Conservation (phyloP, 495 filamentous ascomycete genomes). For the Glarea lozoyensis region DNA sequence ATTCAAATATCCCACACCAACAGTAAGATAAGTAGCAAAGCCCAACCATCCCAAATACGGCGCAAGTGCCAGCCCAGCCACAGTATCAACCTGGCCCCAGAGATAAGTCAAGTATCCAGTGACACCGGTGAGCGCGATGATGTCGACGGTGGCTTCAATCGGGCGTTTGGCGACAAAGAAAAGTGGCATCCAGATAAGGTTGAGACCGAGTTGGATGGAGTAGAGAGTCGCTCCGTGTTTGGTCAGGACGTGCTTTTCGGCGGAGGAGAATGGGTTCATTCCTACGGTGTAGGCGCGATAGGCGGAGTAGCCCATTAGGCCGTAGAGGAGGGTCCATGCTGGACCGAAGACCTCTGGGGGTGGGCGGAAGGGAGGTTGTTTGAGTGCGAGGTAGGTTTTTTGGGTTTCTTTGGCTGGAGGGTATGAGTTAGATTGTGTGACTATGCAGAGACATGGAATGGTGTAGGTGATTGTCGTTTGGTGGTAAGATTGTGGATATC, state of each 20-base stretch:
- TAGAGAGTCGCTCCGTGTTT: constrained; percentile 67
- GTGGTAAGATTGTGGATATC: too few species aligned
- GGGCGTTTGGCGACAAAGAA: constrained; percentile 72
- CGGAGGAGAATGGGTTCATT: constrained; percentile 34
- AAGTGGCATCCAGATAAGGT: constrained; percentile 87
- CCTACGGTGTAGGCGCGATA: constrained; percentile 56
- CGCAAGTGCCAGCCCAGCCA: constrained; percentile 61
- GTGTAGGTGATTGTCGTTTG: too few species aligned
- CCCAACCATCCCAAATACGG: constrained; percentile 62
- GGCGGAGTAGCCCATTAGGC: constrained; percentile 79
- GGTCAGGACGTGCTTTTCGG: constrained; percentile 22
- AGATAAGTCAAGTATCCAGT: constrained; percentile 61
- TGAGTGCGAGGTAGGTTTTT: constrained; percentile 54
- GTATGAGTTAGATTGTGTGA: constrained; percentile 16
- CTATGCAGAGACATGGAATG: neutral
- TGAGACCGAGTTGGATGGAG: constrained; percentile 73
- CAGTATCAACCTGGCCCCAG: constrained; percentile 63
- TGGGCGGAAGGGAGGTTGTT: constrained; percentile 73
- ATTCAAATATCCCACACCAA: constrained; percentile 67
- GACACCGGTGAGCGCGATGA: constrained; percentile 59
- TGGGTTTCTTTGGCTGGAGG: constrained; percentile 45
- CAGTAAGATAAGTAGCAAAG: constrained; percentile 74
- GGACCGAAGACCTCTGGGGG: constrained; percentile 76
- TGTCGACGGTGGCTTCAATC: constrained; percentile 65
- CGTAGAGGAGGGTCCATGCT: constrained; percentile 81